Conservation (phyloP, 257 asterid genomes). For the Solanum tarijense region DNA sequence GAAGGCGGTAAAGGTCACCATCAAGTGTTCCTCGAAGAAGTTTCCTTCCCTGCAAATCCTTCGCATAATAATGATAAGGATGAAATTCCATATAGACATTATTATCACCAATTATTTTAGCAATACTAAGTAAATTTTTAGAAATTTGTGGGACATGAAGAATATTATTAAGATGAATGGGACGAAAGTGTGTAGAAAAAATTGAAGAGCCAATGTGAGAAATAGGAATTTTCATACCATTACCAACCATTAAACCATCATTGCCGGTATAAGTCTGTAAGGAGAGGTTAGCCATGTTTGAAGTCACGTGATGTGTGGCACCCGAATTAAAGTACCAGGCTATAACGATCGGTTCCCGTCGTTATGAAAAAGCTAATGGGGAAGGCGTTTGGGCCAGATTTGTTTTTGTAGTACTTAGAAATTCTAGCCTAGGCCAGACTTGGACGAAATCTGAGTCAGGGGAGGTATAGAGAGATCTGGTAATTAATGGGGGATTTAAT, state of each 20-base stretch:
- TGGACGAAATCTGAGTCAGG: too few species aligned
- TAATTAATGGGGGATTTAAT: too few species aligned
- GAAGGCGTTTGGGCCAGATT: too few species aligned
- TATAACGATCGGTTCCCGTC: too few species aligned
- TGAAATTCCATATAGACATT: background rate
- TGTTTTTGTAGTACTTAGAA: too few species aligned
- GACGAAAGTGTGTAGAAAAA: background rate
- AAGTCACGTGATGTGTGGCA: background rate
- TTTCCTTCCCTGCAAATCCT: background rate
- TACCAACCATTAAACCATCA: background rate
- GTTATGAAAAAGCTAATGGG: too few species aligned
- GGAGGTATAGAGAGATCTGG: too few species aligned
- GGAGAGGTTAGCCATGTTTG: background rate
- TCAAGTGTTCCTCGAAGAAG: background rate
- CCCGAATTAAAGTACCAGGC: too few species aligned
- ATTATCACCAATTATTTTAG: background rate
- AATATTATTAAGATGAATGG: background rate
- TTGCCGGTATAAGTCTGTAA: background rate
- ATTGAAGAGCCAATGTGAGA: background rate
- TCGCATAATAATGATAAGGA: background rate
- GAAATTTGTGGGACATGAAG: too few species aligned
- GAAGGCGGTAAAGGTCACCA: background rate
- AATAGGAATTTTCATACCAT: background rate
- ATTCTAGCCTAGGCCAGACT: too few species aligned
- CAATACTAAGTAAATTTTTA: background rate